phyloP scores from a whole-genome alignment of 371 early-diverging fungal species.

The Chytridiales sp. region DNA sequence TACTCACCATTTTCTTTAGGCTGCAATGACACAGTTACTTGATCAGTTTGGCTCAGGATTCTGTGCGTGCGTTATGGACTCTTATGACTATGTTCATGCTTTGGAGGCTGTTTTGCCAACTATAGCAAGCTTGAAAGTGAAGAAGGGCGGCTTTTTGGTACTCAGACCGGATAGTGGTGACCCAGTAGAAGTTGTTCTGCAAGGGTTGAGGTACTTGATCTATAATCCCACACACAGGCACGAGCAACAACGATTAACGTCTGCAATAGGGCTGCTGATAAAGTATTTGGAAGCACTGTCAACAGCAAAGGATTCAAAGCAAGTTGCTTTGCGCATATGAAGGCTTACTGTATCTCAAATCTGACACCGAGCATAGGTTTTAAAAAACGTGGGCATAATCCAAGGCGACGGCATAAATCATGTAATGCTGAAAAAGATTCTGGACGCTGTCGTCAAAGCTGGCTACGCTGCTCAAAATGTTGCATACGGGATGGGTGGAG shows the following conservation, averaged over 20 bases:
- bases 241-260: neutral
- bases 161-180: slow-evolving; percentile 84
- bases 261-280: slow-evolving; percentile 61
- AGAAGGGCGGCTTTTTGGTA: slow-evolving; percentile 72
- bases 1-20: slow-evolving; percentile 28
- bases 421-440: slow-evolving; percentile 48
- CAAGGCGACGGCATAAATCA: slow-evolving; percentile 81
- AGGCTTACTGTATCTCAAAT: too few relatives aligned
- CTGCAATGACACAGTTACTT: slow-evolving; percentile 64
- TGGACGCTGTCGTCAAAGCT: slow-evolving; percentile 53
- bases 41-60: slow-evolving; percentile 66
- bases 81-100: slow-evolving; percentile 64
- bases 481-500: slow-evolving; percentile 86
- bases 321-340: too few relatives aligned
- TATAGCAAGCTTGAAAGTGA: slow-evolving; percentile 53
- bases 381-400: slow-evolving; percentile 59
- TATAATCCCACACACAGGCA: neutral
- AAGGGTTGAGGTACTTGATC: slow-evolving; percentile 58
- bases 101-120: slow-evolving; percentile 67
- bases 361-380: too few relatives aligned
- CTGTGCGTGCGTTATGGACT: slow-evolving; percentile 79
- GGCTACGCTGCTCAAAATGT: slow-evolving; percentile 69
- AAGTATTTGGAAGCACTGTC: slow-evolving; percentile 61
- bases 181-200: slow-evolving; percentile 67
- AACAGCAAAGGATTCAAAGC: slow-evolving; percentile 78